A percentile compares a stretch with the other conserved stretches of the same genome.
These are phyloP conservation scores for Aaosphaeria arxii DNA, from an alignment of 2,329 filamentous ascomycete genomes.

Conservation along the genomic window DNA sequence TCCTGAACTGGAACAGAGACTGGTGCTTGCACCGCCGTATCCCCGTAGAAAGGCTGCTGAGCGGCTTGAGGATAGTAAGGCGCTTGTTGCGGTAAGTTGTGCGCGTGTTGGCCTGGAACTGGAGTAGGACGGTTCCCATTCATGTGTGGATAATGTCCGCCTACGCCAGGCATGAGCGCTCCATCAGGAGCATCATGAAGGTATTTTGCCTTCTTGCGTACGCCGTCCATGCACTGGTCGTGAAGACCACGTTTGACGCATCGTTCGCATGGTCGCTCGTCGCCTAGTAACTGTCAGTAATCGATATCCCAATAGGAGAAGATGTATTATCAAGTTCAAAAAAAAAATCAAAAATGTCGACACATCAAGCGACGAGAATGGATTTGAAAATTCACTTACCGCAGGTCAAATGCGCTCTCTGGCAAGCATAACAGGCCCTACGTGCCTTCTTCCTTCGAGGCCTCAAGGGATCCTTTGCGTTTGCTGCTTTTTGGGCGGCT, in stretches of 20 bases:
- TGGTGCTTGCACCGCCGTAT: slow-evolving; percentile 34
- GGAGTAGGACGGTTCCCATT: slow-evolving; percentile 40
- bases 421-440: slow-evolving; percentile 93
- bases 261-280: slow-evolving; percentile 88
- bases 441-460: slow-evolving; percentile 94
- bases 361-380: neutral
- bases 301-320: neutral
- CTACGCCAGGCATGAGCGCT: slow-evolving; percentile 81
- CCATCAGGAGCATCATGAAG: slow-evolving; percentile 93
- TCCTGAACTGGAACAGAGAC: slow-evolving; percentile 44
- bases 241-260: slow-evolving; percentile 92
- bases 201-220: slow-evolving; percentile 98
- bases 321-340: neutral
- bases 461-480: slow-evolving; percentile 81
- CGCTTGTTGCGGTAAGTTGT: slow-evolving; percentile 22
- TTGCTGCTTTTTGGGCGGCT: slow-evolving; percentile 26
- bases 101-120: slow-evolving; percentile 29
- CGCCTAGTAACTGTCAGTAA: slow-evolving; percentile 57
- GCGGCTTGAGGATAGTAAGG: slow-evolving; percentile 44
- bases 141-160: slow-evolving; percentile 62
- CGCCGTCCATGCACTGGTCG: slow-evolving; percentile 90
- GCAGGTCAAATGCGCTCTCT: slow-evolving; percentile 95
- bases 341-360: no score
- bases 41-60: slow-evolving; percentile 40
- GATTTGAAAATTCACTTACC: slow-evolving; percentile 63